phyloP scores from a whole-genome alignment of 495 filamentous ascomycete genomes.

The Xylaria acuta region DNA sequence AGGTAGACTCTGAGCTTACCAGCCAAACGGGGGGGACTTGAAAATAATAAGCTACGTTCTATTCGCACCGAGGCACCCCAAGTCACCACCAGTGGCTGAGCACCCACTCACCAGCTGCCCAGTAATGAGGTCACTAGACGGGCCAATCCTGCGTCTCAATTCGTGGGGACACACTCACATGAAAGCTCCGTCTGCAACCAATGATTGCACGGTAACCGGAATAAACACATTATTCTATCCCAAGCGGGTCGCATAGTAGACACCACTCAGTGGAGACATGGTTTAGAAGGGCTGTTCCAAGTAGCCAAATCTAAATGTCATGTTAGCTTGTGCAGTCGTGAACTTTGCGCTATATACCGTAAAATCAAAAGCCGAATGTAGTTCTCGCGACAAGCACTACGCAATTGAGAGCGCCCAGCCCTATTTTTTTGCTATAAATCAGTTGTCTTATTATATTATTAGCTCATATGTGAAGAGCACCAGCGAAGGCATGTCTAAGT shows the following conservation, averaged over 20 bases:
- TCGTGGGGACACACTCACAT: background rate
- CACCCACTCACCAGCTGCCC: background rate
- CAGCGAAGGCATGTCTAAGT: conserved; percentile 12
- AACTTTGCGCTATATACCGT: background rate
- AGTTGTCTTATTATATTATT: conserved; percentile 21
- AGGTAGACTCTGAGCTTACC: background rate
- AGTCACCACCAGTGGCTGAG: background rate
- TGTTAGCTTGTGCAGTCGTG: background rate
- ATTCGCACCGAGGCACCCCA: no score
- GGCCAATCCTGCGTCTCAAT: no score
- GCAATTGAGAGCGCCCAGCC: background rate
- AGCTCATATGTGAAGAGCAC: conserved; percentile 19
- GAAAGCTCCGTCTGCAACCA: background rate
- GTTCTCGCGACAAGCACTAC: no score
- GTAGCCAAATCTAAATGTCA: no score
- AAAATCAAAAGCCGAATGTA: background rate
- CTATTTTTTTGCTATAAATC: background rate
- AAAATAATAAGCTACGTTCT: background rate
- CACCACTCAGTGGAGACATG: background rate
- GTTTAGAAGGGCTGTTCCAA: background rate
- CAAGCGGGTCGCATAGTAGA: background rate
- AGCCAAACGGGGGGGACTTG: background rate
- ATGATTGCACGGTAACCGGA: background rate
- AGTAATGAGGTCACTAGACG: no score
- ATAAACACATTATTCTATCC: background rate